Conservation (phyloP, 2,329 filamentous ascomycete species). For the Apiospora pterosperma region DNA sequence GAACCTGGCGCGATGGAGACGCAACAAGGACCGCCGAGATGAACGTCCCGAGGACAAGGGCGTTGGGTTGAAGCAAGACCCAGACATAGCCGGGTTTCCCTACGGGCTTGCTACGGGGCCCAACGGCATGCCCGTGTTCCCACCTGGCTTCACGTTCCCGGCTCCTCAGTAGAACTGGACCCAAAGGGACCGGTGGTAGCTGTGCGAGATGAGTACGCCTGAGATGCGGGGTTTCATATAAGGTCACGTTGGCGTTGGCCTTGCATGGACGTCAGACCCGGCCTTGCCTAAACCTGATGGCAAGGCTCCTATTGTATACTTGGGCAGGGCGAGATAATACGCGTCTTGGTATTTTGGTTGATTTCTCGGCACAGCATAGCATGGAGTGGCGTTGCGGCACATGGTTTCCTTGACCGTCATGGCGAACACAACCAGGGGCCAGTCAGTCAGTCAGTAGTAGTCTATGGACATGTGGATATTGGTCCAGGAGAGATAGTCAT, state of each 20-base stretch:
- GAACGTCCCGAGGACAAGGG: conserved; percentile 17
- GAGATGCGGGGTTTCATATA: background rate
- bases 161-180: conserved; percentile 24
- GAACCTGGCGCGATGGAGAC: conserved; percentile 24
- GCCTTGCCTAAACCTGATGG: background rate
- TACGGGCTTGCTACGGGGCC: conserved; percentile 41
- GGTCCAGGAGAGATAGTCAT: background rate
- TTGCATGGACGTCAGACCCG: background rate
- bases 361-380: conserved; percentile 1
- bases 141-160: conserved; percentile 41
- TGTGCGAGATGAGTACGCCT: background rate
- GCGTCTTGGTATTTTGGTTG: conserved; percentile 1
- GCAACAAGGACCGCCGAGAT: conserved; percentile 22
- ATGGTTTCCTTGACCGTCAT: background rate
- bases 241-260: background rate
- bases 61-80: conserved; percentile 21
- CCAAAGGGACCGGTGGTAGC: too few relatives aligned
- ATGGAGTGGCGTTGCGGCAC: conserved; percentile 1
- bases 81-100: conserved; percentile 33
- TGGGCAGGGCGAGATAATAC: background rate
- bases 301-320: background rate
- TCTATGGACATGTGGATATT: background rate
- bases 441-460: too few relatives aligned
- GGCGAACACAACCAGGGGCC: background rate
- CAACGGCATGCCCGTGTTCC: conserved; percentile 49